A percentile compares a stretch with the other conserved stretches of the same genome.
Evolutionary conservation across 768 basidiomycete genomes (phyloP).

Genomic region (Mycena vitilis): DNA sequence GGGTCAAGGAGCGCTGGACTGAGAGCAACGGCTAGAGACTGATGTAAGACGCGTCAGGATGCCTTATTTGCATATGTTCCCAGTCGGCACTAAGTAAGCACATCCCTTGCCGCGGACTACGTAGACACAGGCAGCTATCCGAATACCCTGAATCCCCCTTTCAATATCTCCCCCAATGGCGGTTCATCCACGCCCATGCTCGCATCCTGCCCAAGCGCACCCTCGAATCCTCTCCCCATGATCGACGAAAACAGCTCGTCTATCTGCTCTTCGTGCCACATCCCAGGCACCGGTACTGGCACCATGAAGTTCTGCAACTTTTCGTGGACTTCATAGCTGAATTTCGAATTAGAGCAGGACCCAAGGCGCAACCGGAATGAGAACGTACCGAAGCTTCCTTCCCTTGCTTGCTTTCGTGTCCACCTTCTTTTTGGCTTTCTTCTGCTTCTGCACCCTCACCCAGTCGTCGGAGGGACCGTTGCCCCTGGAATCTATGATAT

Average conservation of each 20-base stretch:
- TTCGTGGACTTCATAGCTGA: constrained; percentile 92
- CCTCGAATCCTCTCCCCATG: constrained; percentile 79
- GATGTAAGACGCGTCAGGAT: constrained; percentile 29
- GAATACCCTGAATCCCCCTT: constrained; percentile 69
- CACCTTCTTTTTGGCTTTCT: constrained; percentile 86
- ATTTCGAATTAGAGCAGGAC: background rate
- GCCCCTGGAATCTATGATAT: constrained; percentile 84
- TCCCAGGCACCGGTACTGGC: constrained; percentile 74
- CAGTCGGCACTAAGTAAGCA: background rate
- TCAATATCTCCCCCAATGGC: constrained; percentile 47
- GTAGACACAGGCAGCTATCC: constrained; percentile 51
- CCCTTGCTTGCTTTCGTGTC: constrained; percentile 98
- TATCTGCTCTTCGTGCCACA: constrained; percentile 96
- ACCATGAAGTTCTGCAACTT: constrained; percentile 98
- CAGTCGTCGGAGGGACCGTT: constrained; percentile 64
- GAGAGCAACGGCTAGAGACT: background rate
- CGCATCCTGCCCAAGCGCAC: constrained; percentile 42
- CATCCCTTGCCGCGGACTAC: background rate
- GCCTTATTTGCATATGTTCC: constrained; percentile 10
- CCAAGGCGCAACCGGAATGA: background rate
- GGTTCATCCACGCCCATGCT: constrained; percentile 44
- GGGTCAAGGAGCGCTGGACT: background rate
- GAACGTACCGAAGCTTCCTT: constrained; percentile 83
- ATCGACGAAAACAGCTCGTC: constrained; percentile 94
- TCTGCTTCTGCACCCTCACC: constrained; percentile 73